Base-by-base conservation (phyloP, 352 stramenopile species). In the Globisporangium viniferum region DNA sequence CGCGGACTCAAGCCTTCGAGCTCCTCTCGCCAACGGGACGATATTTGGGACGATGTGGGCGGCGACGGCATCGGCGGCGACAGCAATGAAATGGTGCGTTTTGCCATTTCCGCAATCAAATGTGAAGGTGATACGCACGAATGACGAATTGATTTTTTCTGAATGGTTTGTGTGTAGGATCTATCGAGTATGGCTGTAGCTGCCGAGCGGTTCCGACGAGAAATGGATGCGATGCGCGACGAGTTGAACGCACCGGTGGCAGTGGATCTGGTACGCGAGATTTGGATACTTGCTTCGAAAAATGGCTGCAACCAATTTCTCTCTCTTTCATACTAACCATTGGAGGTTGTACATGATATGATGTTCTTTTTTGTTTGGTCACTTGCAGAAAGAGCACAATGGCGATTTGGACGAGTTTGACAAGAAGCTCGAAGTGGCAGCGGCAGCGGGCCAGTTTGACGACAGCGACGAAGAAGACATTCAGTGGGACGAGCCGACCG, bases 201-300 rank as follows among this genome's bases (percentile, higher is more conserved):
- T 48, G 85, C 88, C 0, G 88, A 94, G 71, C 85, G 87, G 48
- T 96, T 96, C 70, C 86, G 88, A 68, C 79, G 67, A 71, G 88
- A 96, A 75, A 94, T 96, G 88, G 82, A 96, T 67, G 83, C 83
- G 1, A 89, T 93, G 81, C 78, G 83, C 33, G 77, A 90, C n/a
- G 74, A 87, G 51, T 69, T 83, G 9, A 68, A 80, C 35, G 72
- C 72, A 36, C 68, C 71, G 1, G 22, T 49, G n/a, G 73, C 77
- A 35, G 49, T 69, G n/a, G 68, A 76, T 14, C 56, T 75, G 70
- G 80, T 88, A 73, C 64, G 69, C 31, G 14, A 12, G 10, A 58
- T 24, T 24, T 24, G 4, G 39, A 46, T 46, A 20, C 20, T 46
- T 46, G 10, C 4, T 14, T 46, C 31, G 8, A 8, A 22, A 22